Conservation (phyloP, 306 rosid species). For the Vigna angularis region DNA sequence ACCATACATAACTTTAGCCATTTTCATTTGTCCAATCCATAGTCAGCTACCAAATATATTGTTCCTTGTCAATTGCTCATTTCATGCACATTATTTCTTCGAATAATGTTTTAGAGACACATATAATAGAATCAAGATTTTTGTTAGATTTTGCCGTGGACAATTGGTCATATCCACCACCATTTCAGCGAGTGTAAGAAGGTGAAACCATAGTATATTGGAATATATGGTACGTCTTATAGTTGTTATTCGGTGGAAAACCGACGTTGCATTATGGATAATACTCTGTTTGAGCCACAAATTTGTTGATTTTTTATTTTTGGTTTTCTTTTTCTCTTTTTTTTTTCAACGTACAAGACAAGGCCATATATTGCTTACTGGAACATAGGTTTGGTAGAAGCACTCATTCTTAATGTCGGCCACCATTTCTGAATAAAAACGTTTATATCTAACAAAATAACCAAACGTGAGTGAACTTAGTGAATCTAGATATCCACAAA, state of each 20-base stretch:
- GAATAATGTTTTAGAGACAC: slow-evolving; percentile 19
- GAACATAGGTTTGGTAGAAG: slow-evolving; percentile 36
- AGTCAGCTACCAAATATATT: background rate
- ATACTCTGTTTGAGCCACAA: slow-evolving; percentile 32
- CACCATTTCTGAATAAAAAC: slow-evolving; percentile 14
- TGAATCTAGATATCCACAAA: slow-evolving; percentile 14
- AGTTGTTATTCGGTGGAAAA: slow-evolving; percentile 43
- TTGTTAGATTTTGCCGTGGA: slow-evolving; percentile 35
- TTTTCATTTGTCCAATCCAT: slow-evolving; percentile 37
- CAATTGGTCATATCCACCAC: slow-evolving; percentile 35
- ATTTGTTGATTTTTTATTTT: slow-evolving; percentile 27
- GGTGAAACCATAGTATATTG: slow-evolving; percentile 13
- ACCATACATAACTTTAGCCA: slow-evolving; percentile 26
- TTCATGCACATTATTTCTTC: background rate
- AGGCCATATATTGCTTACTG: background rate
- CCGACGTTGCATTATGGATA: slow-evolving; percentile 38
- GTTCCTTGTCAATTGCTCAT: background rate
- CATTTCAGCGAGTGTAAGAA: slow-evolving; percentile 20
- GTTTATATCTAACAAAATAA: background rate
- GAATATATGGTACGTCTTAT: slow-evolving; percentile 28
- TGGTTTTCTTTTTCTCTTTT: background rate
- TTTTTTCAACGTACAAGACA: slow-evolving; percentile 3
- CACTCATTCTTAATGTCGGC: slow-evolving; percentile 63
- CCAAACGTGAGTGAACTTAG: slow-evolving; percentile 5
- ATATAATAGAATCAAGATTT: slow-evolving; percentile 27